Conservation (phyloP, 2,329 filamentous ascomycete genomes). For the Bisporella sp. region DNA sequence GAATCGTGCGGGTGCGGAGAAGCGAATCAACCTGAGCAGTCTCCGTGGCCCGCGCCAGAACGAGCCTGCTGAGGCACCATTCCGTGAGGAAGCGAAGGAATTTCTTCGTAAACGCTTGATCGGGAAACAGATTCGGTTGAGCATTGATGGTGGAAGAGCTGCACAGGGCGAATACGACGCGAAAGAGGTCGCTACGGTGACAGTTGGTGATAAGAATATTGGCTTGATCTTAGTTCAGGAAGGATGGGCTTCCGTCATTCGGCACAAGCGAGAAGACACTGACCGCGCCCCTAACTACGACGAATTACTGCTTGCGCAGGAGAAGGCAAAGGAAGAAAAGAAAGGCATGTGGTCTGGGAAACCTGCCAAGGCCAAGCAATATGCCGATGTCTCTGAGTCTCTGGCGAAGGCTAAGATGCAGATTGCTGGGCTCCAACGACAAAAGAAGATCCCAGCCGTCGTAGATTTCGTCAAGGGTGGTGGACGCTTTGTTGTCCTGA, state of each 20-base stretch:
- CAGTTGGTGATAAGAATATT: constrained; percentile 78
- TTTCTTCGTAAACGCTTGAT: constrained; percentile 90
- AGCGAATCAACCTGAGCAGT: constrained; percentile 87
- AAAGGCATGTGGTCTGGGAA: constrained; percentile 96
- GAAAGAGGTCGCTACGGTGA: constrained; percentile 87
- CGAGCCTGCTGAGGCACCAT: constrained; percentile 81
- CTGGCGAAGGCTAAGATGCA: constrained; percentile 95
- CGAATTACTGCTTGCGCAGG: constrained; percentile 72
- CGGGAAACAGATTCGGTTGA: constrained; percentile 88
- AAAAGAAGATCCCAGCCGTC: constrained; percentile 86
- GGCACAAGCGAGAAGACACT: constrained; percentile 89
- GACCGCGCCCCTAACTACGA: constrained; percentile 94
- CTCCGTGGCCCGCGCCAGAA: constrained; percentile 85
- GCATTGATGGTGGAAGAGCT: constrained; percentile 83
- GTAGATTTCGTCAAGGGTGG: constrained; percentile 98
- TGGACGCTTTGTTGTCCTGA: constrained; percentile 83
- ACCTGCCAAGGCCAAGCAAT: constrained; percentile 73
- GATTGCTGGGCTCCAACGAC: constrained; percentile 76
- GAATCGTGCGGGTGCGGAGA: constrained; percentile 78
- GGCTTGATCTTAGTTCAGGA: constrained; percentile 81
- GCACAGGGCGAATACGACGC: constrained; percentile 88
- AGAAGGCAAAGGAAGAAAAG: constrained; percentile 75
- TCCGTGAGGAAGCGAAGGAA: constrained; percentile 90
- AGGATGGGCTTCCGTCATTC: constrained; percentile 88
- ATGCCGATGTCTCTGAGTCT: constrained; percentile 84